These are phyloP conservation scores for Phaseolus lunatus DNA, from an alignment of 306 rosid species.

Conservation along the genomic window DNA sequence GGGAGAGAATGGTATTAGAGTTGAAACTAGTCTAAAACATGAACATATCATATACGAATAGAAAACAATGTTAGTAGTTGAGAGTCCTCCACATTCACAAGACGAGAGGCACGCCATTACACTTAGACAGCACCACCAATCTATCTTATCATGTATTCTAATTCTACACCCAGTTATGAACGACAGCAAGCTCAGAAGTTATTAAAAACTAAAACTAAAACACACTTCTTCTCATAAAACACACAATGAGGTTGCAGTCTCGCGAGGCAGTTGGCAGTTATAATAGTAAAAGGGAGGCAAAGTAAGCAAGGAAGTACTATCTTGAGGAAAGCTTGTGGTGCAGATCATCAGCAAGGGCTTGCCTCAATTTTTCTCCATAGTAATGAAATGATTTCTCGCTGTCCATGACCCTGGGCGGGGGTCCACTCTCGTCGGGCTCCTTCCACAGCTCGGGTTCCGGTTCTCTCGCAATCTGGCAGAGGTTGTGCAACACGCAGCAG, in stretches of 20 bases:
- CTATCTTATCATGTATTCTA: conserved; percentile 30
- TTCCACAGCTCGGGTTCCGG: conserved; percentile 90
- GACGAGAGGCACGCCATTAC: not conserved
- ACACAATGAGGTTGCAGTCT: not conserved
- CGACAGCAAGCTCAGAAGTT: not conserved
- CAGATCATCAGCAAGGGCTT: conserved; percentile 87
- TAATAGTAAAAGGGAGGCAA: not conserved
- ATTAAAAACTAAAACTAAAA: conserved; percentile 2
- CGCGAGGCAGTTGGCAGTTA: not conserved
- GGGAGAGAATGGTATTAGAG: not conserved
- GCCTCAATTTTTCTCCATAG: conserved; percentile 88
- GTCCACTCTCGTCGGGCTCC: conserved; percentile 84
- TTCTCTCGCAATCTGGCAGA: conserved; percentile 94
- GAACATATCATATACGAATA: not conserved
- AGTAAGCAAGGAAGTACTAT: conserved; percentile 31
- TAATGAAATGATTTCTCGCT: conserved; percentile 71
- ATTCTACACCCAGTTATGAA: not conserved
- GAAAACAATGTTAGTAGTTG: conserved; percentile 42
- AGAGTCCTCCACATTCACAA: conserved; percentile 18
- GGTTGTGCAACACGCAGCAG: conserved; percentile 89
- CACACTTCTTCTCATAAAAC: not conserved
- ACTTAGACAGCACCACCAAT: not conserved
- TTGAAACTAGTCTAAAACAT: not conserved
- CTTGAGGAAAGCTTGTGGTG: conserved; percentile 91
- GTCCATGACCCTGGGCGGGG: conserved; percentile 70